A percentile compares a stretch with the other conserved stretches of the same genome.
Evolutionary conservation across 352 stramenopile species (phyloP).

Genomic region (Globisporangium spinosum): DNA sequence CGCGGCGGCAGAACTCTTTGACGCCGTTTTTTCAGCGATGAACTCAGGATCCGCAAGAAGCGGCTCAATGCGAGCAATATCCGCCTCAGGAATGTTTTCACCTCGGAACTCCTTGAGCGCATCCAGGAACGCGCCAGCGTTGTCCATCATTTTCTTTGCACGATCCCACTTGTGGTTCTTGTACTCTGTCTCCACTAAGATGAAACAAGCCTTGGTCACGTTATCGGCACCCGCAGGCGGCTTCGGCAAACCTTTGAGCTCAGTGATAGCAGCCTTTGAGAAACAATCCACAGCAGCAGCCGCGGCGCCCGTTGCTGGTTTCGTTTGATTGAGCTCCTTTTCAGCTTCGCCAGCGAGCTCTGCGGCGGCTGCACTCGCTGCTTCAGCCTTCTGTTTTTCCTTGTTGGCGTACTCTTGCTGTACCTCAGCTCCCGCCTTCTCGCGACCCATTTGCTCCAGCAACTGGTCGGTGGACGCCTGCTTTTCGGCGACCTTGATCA

Average conservation of each 20-base stretch:
- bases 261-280: constrained; percentile 95
- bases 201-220: constrained; percentile 95
- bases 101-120: constrained; percentile 91
- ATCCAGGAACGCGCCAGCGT: constrained; percentile 94
- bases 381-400: constrained; percentile 91
- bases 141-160: constrained; percentile 99
- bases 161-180: constrained; percentile 98
- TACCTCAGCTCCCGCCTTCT: constrained; percentile 92
- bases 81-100: constrained; percentile 94
- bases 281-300: constrained; percentile 94
- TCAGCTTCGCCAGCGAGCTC: constrained; percentile 92
- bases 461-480: constrained; percentile 93
- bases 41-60: constrained; percentile 93
- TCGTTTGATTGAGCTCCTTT: constrained; percentile 93
- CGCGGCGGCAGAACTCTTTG: constrained; percentile 94
- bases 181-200: constrained; percentile 97
- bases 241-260: constrained; percentile 96
- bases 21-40: constrained; percentile 94
- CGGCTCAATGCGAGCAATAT: constrained; percentile 90
- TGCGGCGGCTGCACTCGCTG: constrained; percentile 90
- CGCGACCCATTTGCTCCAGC: constrained; percentile 91
- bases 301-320: constrained; percentile 96
- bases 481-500: constrained; percentile 95
- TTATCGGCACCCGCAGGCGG: constrained; percentile 94
- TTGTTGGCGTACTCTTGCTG: constrained; percentile 94